Evolutionary conservation across 257 asterid species (phyloP), one percentile per base, ranked within the genome.

Genomic region (Coffea eugenioides): DNA sequence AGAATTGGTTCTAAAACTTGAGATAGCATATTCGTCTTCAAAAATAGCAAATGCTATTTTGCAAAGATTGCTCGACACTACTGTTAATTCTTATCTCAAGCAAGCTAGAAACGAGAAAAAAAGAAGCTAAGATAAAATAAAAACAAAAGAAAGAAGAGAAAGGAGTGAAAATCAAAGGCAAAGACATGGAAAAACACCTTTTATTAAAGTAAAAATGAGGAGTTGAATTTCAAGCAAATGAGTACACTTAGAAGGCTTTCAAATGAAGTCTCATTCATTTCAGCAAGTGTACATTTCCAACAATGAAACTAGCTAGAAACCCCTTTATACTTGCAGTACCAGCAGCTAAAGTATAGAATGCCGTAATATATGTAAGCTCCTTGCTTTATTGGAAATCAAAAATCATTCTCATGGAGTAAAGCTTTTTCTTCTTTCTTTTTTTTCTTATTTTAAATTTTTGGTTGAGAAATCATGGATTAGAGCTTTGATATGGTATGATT

Each of bases 381-480:
- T n/a, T 48, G 56, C 62, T 72, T 52, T 52, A 51, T 51, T 23
- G 62, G 62, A 25, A n/a, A 72, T 13, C 36, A 48, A n/a, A 39
- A 6, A 72, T 72, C 39, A 72, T 72, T 49, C 18, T 48, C n/a
- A 25, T 72, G 59, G 65, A 83, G 85, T 77, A 76, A 18, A 69
- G 65, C n/a, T 57, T 48, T 45, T 39, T 4, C 34, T 31, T 31
- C 31, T 31, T 31, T 31, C n/a, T n/a, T 39, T 39, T 39, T 39
- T 39, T 39, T 39, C 5, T 39, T 39, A 4, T 39, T 39, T 39
- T 39, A 39, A 39, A 39, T 39, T 39, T 39, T 39, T 39, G 3
- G 43, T 39, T 39, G 43, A 39, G 43, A 39, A 39, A 39, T 48
- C n/a, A 25, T 72, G 59, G 65, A 83, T 85, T 18, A 5, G 48